Base-by-base conservation (phyloP, 2,329 filamentous ascomycete species). In the Fusarium stilboides region DNA sequence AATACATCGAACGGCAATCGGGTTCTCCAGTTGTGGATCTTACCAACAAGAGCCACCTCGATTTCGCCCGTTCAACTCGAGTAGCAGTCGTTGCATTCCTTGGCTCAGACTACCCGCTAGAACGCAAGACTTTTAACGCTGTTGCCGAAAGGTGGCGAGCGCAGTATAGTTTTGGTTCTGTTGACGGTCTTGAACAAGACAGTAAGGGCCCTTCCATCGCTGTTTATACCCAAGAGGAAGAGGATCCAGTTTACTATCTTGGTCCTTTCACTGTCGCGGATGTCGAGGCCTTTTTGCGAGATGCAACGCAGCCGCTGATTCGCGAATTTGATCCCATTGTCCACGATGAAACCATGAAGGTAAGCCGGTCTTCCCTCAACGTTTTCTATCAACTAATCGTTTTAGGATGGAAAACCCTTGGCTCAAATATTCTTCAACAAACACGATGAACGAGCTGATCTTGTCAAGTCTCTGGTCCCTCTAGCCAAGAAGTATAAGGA, bases 1-100 rank as follows among this genome's bases (percentile, higher is more conserved):
- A 46, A 12, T 59, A 57, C 5, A 57, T 59, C 4, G 31, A 57
- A 5, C 37, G 56, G 8, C 56, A 59, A 34, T 46, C 20, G 4
- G 56, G 56, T n/a, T 15, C 40, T 22, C 56, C 56, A 8, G 34
- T 59, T 4, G 22, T 1, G 5, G 15, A 39, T 15, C 19, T 59
- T 14, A 28, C 33, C 10, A 3, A 46, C 5, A 7, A 40, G 2
- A 31, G n/a, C 4, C 13, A 40, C 15, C 6, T 40, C 2, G 14
- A 46, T 20, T 59, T 59, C 1, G 34, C 51, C 14, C 8, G 33
- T 10, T 57, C 56, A 7, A 5, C 51, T 5, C 24, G 51, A 3
- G 40, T 59, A 0, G 40, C 42, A 2, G 26, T 59, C 10, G 3
- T 59, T 8, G 50, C 26, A 5, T 46, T 56, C 14, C 20, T 59